Percentiles rank a stretch among this genome's conserved stretches.
These are phyloP conservation scores for Amanita brunnescens DNA, from an alignment of 768 basidiomycete genomes.

Conservation along the genomic window DNA sequence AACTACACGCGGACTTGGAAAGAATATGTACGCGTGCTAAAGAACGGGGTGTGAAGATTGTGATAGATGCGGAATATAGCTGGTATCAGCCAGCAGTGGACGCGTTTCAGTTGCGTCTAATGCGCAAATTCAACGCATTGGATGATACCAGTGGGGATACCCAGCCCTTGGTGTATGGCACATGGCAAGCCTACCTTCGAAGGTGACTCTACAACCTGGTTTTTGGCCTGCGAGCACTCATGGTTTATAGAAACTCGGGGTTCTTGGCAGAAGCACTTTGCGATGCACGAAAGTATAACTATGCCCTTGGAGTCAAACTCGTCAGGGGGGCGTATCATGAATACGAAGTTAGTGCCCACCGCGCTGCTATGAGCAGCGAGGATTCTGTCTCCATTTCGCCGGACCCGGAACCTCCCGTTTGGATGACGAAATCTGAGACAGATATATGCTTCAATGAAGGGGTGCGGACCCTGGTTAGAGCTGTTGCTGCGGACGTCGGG, in stretches of 20 bases:
- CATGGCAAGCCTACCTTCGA: constrained; percentile 84
- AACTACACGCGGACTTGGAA: constrained; percentile 52
- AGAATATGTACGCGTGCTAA: constrained; percentile 58
- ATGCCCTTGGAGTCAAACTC: constrained; percentile 82
- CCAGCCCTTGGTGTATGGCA: constrained; percentile 73
- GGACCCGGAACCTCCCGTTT: constrained; percentile 57
- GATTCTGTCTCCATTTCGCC: constrained; percentile 44
- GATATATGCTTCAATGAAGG: constrained; percentile 67
- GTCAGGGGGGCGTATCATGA: constrained; percentile 90
- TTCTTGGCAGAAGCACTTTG: constrained; percentile 57
- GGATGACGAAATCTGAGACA: constrained; percentile 59
- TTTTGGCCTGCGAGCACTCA: neutral
- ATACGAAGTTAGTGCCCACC: constrained; percentile 54
- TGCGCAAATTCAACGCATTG: constrained; percentile 66
- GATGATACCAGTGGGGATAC: constrained; percentile 6
- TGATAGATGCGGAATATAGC: constrained; percentile 73
- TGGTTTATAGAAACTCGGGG: constrained; percentile 44
- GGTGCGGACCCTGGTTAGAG: constrained; percentile 43
- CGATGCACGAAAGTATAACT: constrained; percentile 58
- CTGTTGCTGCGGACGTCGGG: constrained; percentile 38
- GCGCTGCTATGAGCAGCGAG: constrained; percentile 12
- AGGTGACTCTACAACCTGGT: constrained; percentile 32
- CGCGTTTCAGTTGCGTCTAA: constrained; percentile 64
- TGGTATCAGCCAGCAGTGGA: constrained; percentile 83
- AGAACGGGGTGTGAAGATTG: constrained; percentile 55